Conservation (phyloP, 2,329 filamentous ascomycete species). For the Sclerotinia borealis region DNA sequence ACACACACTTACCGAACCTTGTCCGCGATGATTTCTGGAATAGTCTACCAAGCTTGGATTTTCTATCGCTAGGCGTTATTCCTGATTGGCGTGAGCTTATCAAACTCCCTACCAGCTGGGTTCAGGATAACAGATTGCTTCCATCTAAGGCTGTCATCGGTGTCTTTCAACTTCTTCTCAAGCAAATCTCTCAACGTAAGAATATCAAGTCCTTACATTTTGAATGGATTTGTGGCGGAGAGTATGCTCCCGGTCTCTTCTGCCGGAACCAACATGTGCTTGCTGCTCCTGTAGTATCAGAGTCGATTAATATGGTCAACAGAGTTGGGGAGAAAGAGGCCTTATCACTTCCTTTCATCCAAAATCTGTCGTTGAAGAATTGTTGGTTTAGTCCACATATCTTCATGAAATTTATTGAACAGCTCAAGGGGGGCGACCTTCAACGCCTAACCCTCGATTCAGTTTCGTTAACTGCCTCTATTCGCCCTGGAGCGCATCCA, state of each 20-base stretch:
- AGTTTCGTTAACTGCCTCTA: slow-evolving; percentile 54
- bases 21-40: slow-evolving; percentile 56
- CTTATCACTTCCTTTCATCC: slow-evolving; percentile 49
- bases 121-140: slow-evolving; percentile 42
- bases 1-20: slow-evolving; percentile 51
- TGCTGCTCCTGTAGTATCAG: slow-evolving; percentile 47
- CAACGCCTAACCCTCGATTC: slow-evolving; percentile 54
- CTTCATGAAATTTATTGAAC: slow-evolving; percentile 45
- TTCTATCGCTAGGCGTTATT: slow-evolving; percentile 54
- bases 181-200: slow-evolving; percentile 41
- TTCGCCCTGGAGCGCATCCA: slow-evolving; percentile 25
- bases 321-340: slow-evolving; percentile 28
- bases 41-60: slow-evolving; percentile 46
- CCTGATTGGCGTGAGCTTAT: slow-evolving; percentile 59
- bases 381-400: slow-evolving; percentile 61
- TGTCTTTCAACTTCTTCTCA: slow-evolving; percentile 48
- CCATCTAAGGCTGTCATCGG: slow-evolving; percentile 46
- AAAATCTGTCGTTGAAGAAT: slow-evolving; percentile 58
- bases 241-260: slow-evolving; percentile 55
- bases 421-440: slow-evolving; percentile 43
- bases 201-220: slow-evolving; percentile 55
- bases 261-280: slow-evolving; percentile 58
- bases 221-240: slow-evolving; percentile 63
- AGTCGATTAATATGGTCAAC: slow-evolving; percentile 32
- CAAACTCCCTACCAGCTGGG: slow-evolving; percentile 45